Percentiles rank a stretch among this genome's conserved stretches.
phyloP scores from a whole-genome alignment of 1,139 yeast genomes.

The Geotrichum reessii region DNA sequence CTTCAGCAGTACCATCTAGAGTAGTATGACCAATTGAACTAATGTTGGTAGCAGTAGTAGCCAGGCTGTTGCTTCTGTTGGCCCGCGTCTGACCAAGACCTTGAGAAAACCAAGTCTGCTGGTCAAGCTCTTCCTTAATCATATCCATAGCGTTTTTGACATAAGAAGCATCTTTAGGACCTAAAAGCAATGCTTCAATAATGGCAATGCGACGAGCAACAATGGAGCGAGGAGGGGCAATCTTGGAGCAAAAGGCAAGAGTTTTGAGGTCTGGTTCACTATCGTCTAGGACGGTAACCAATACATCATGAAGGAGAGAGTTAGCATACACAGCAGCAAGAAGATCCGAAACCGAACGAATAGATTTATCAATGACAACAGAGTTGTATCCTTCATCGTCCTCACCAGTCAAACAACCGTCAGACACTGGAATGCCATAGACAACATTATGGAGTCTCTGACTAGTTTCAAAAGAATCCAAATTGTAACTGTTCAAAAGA shows the following conservation, averaged over 20 bases:
- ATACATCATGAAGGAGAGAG: conserved; percentile 26
- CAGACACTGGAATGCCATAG: conserved; percentile 21
- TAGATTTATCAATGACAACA: conserved; percentile 27
- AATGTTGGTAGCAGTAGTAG: not conserved
- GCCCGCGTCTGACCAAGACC: conserved; percentile 1
- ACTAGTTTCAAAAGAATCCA: conserved; percentile 23
- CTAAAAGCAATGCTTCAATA: conserved; percentile 31
- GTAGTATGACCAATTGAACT: not conserved
- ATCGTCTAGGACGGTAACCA: conserved; percentile 25
- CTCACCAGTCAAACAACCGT: conserved; percentile 20
- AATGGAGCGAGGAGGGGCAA: conserved; percentile 32
- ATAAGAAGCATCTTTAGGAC: conserved; percentile 26
- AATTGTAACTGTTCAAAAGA: conserved; percentile 19
- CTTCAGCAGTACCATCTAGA: not conserved
- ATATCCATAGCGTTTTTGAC: conserved; percentile 24
- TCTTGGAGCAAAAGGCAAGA: conserved; percentile 26
- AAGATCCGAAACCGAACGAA: conserved; percentile 31
- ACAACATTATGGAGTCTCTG: conserved; percentile 28
- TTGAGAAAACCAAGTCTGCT: conserved; percentile 16
- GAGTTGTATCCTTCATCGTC: conserved; percentile 29
- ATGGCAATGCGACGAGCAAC: conserved; percentile 32
- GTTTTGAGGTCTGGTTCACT: conserved; percentile 21
- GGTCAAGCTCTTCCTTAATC: conserved; percentile 23
- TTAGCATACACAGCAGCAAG: conserved; percentile 33
- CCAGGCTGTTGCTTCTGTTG: not conserved